Conservation (phyloP, 768 basidiomycete species). For the Rhodotorula babjevae region DNA sequence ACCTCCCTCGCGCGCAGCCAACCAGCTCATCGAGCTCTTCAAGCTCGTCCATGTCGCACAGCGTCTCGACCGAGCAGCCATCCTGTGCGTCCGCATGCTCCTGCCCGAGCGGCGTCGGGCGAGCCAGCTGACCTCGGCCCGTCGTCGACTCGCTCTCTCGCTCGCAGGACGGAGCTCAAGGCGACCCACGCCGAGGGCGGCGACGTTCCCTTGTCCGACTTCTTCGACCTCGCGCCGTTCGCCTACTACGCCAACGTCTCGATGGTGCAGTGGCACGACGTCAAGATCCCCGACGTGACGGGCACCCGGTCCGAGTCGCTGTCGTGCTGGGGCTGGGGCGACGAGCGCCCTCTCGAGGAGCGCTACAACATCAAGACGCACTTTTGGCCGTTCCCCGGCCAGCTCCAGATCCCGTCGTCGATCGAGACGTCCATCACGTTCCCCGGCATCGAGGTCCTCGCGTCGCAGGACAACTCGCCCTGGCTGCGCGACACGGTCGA, state of each 20-base stretch:
- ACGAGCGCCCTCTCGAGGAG: constrained; percentile 18
- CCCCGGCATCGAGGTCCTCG: constrained; percentile 36
- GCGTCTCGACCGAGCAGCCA: constrained; percentile 24
- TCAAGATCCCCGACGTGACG: constrained; percentile 36
- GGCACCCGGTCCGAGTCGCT: constrained; percentile 28
- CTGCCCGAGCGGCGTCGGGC: not conserved
- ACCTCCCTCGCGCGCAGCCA: constrained; percentile 2
- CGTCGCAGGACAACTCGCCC: constrained; percentile 10
- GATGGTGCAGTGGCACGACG: constrained; percentile 31
- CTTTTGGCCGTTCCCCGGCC: constrained; percentile 35
- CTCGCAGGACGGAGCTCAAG: constrained; percentile 27
- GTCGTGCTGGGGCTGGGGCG: constrained; percentile 35
- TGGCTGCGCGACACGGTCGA: constrained; percentile 24
- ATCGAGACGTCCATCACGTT: constrained; percentile 37
- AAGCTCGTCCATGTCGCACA: constrained; percentile 35
- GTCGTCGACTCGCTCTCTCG: not conserved
- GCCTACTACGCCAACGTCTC: constrained; percentile 33
- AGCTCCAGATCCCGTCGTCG: constrained; percentile 26
- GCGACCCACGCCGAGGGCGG: constrained; percentile 31
- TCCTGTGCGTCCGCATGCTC: constrained; percentile 13
- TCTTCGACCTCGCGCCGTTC: constrained; percentile 34
- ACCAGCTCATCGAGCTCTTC: constrained; percentile 35
- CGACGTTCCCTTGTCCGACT: constrained; percentile 23
- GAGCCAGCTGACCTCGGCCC: too few relatives aligned
- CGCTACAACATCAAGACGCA: constrained; percentile 37